Base-by-base conservation (phyloP, 2,329 filamentous ascomycete genomes). In the Alternaria postmessia region DNA sequence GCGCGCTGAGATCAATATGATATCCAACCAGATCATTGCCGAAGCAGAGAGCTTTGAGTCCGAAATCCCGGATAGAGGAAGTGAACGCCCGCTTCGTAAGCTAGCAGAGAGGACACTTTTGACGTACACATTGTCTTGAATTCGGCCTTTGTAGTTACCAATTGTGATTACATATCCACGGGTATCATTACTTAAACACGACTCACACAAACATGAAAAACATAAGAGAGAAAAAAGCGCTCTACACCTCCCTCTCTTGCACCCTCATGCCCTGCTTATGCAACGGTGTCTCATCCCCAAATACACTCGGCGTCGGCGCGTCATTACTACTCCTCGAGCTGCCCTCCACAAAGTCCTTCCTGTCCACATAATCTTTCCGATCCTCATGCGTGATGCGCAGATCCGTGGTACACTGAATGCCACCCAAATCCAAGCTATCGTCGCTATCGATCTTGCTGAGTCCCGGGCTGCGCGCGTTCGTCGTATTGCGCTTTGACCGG, bases 241-340 rank as follows among this genome's bases (percentile, higher is more conserved):
- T 42, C 26, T 32, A 59, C 39, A 56, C 14, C 30, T 39, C 47
- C 38, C 44, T 60, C 36, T 62, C 56, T 28, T n/a, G 44, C 5
- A 56, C 12, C 43, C 52, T 51, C 12, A 36, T 28, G 6, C 48
- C 30, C 16, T 61, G 36, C 59, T 71, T 71, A 20, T 66, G 64
- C 43, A 75, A 32, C 6, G 71, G 71, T 5, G 60, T 68, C 43
- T 75, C 73, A 51, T 75, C 73, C 0, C 66, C 73, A 60, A 70
- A 75, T 51, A 67, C 63, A n/a, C 61, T 63, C n/a, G 61, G 54
- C 42, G 47, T 24, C 18, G 61, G 57, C 30, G 60, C 63, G 46
- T 74, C 73, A 5, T 64, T 62, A 16, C 63, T 68, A 18, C 68
- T 70, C 46, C 65, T 57, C 41, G 65, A 68, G 51, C 66, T 69